Evolutionary conservation across 2,329 filamentous ascomycete genomes (phyloP).

Genomic region (Cercospora beticola): DNA sequence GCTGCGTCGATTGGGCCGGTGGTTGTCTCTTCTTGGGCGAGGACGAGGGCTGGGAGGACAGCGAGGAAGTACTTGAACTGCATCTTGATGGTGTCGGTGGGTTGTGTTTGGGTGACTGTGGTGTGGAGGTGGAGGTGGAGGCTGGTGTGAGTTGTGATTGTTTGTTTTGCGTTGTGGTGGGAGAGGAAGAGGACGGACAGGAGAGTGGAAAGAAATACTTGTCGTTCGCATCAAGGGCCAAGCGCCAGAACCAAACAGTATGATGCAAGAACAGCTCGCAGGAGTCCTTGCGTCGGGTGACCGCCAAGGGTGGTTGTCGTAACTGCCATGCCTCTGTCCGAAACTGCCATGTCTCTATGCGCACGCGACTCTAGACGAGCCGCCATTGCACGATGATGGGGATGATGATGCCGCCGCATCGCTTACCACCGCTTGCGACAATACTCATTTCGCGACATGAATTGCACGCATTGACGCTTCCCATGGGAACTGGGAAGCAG

Average conservation of each 20-base stretch:
- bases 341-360: neutral
- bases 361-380: neutral
- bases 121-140: neutral
- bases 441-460: neutral
- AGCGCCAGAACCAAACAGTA: neutral
- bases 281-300: neutral
- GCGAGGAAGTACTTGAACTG: slow-evolving; percentile 12
- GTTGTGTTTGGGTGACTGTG: neutral
- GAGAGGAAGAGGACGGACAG: neutral
- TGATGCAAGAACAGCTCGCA: slow-evolving; percentile 2
- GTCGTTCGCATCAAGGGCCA: neutral
- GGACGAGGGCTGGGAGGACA: neutral
- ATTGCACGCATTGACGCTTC: neutral
- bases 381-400: neutral
- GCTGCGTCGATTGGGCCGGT: neutral
- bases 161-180: neutral
- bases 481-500: neutral
- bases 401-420: neutral
- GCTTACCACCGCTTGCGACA: neutral
- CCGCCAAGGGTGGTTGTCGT: slow-evolving; percentile 2
- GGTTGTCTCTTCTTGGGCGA: neutral
- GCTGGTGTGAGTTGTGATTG: neutral
- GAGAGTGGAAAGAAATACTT: neutral
- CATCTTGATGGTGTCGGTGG: neutral
- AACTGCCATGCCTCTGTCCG: neutral